A percentile compares a stretch with the other conserved stretches of the same genome.
Conservation (phyloP, 345 rosid genomes). For the Hibiscus tridactylites region DNA sequence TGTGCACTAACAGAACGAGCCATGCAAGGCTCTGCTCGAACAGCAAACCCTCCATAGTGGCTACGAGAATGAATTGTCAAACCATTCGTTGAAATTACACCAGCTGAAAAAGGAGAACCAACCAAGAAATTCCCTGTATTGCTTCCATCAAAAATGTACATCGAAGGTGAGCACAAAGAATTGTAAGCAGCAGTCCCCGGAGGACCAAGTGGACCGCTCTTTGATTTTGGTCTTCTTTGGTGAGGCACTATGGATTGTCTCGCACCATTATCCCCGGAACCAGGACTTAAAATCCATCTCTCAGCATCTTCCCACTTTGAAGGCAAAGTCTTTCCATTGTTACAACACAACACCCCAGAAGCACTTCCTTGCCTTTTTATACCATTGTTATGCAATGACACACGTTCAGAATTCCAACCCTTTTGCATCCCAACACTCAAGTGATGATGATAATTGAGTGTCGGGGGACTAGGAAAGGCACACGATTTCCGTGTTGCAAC, state of each 20-base stretch:
- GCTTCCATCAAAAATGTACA: conserved; percentile 56
- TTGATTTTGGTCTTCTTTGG: conserved; percentile 75
- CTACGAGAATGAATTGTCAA: conserved; percentile 31
- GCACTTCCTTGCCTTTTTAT: conserved; percentile 48
- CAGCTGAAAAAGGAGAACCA: conserved; percentile 73
- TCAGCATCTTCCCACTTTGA: conserved; percentile 99
- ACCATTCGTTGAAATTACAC: conserved; percentile 48
- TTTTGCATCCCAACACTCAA: conserved; percentile 55
- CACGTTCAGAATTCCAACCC: conserved; percentile 94
- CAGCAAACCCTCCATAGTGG: conserved; percentile 33
- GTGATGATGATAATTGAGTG: conserved; percentile 54
- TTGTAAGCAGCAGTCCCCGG: conserved; percentile 82
- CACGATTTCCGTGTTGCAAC: conserved; percentile 46
- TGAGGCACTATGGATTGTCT: conserved; percentile 43
- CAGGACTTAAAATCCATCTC: conserved; percentile 93
- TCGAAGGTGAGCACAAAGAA: conserved; percentile 63
- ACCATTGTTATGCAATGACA: conserved; percentile 46
- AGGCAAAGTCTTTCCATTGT: conserved; percentile 77
- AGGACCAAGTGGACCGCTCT: conserved; percentile 96
- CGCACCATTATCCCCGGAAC: conserved; percentile 37
- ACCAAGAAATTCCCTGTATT: conserved; percentile 36
- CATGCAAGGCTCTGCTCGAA: conserved; percentile 54
- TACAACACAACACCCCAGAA: conserved; percentile 44
- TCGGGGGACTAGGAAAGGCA: conserved; percentile 77
- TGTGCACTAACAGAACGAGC: conserved; percentile 87